These are phyloP conservation scores for maize (Zea mays) DNA, from an alignment of 176 grass and related monocot species.

Conservation along the genomic window DNA sequence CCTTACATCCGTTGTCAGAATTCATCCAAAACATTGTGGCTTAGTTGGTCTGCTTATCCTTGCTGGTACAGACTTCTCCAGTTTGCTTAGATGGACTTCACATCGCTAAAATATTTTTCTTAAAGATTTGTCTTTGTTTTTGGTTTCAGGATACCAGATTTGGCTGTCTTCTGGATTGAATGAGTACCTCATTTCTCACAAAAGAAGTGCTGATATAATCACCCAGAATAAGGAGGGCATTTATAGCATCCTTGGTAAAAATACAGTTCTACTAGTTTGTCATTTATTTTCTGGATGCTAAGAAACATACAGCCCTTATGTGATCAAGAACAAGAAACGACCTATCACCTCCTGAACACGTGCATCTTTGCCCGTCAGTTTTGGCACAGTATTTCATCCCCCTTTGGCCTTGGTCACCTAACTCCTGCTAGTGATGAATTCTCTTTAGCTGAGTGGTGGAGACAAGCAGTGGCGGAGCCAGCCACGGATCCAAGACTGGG, in stretches of 20 bases:
- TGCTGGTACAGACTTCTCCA: constrained; percentile 51
- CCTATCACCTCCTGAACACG: too few relatives aligned
- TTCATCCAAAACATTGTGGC: constrained; percentile 80
- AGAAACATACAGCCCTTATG: neutral
- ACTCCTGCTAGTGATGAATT: too few relatives aligned
- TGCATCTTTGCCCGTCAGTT: too few relatives aligned
- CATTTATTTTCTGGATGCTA: constrained; percentile 20
- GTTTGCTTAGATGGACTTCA: constrained; percentile 22
- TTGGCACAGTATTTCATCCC: too few relatives aligned
- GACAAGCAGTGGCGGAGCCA: too few relatives aligned
- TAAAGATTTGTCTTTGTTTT: constrained; percentile 12
- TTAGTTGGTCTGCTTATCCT: constrained; percentile 72
- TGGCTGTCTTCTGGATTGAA: constrained; percentile 77
- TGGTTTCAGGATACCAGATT: constrained; percentile 66
- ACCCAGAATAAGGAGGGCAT: constrained; percentile 93
- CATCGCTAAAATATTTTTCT: constrained; percentile 13
- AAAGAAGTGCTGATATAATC: constrained; percentile 69
- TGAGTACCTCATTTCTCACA: constrained; percentile 72
- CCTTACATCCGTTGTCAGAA: constrained; percentile 67
- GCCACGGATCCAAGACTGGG: too few relatives aligned
- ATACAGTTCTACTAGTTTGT: neutral
- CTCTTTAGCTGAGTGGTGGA: too few relatives aligned
- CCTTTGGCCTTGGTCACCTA: too few relatives aligned
- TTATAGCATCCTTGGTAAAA: constrained; percentile 89
- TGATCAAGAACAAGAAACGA: too few relatives aligned